Percentiles rank a stretch among this genome's conserved stretches.
Conservation (phyloP, 345 rosid genomes). For the Mangifera indica region DNA sequence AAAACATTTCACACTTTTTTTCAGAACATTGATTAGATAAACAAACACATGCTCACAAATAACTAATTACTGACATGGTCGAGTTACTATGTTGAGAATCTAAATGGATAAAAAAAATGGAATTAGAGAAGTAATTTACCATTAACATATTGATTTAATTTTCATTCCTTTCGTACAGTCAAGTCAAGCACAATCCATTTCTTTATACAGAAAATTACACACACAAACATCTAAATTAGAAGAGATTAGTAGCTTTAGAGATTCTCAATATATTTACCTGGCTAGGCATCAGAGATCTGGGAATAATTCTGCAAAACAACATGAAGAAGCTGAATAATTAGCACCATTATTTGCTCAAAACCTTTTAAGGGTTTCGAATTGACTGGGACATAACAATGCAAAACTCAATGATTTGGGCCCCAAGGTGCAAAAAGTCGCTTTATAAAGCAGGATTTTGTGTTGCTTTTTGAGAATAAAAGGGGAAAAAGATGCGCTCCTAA, state of each 20-base stretch:
- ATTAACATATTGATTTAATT: no score
- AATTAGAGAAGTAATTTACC: no score
- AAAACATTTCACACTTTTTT: background rate
- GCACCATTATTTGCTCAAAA: no score
- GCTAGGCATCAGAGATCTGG: slow-evolving; percentile 77
- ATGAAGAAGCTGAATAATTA: background rate
- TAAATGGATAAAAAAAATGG: background rate
- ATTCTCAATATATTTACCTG: slow-evolving; percentile 48
- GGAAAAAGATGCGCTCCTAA: background rate
- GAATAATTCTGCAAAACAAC: slow-evolving; percentile 69
- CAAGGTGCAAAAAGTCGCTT: slow-evolving; percentile 8
- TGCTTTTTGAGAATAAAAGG: background rate
- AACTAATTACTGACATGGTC: background rate
- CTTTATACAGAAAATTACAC: background rate
- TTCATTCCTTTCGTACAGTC: background rate
- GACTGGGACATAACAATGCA: background rate
- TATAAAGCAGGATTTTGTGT: background rate
- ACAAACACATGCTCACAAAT: background rate
- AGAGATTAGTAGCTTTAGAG: background rate
- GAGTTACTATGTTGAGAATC: background rate
- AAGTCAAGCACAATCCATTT: background rate
- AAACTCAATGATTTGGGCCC: background rate
- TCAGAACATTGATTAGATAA: background rate
- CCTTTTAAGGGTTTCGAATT: background rate
- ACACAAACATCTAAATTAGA: background rate